A percentile compares a stretch with the other conserved stretches of the same genome.
Conservation (phyloP, 164 flowering plant species). For the Houttuynia cordata region DNA sequence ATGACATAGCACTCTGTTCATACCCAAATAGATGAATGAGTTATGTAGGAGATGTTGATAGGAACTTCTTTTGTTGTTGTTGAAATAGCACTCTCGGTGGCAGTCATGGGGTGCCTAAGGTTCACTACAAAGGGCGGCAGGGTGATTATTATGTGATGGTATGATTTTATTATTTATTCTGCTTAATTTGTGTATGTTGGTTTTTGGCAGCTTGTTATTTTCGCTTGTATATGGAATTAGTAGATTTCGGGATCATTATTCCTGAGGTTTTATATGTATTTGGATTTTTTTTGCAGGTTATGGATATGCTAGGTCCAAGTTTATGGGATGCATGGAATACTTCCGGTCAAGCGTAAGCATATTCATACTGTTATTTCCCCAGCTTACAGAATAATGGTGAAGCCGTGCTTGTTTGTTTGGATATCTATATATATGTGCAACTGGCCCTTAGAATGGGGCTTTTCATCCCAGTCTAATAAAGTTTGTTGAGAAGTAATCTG, state of each 20-base stretch:
- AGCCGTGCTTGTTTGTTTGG: neutral
- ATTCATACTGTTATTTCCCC: neutral
- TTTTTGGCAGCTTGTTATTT: neutral
- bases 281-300: slow-evolving; percentile 40
- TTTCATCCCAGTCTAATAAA: neutral
- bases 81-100: slow-evolving; percentile 61
- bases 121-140: slow-evolving; percentile 78
- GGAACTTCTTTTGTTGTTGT: neutral
- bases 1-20: too few species aligned
- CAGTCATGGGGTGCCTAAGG: slow-evolving; percentile 81
- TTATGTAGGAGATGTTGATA: neutral
- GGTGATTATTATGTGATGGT: slow-evolving; percentile 93
- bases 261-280: neutral
- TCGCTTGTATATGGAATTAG: neutral
- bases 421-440: neutral
- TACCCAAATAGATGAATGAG: too few species aligned
- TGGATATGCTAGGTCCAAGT: slow-evolving; percentile 95
- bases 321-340: slow-evolving; percentile 94
- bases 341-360: slow-evolving; percentile 75
- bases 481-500: neutral
- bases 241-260: neutral
- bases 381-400: neutral
- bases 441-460: too few species aligned
- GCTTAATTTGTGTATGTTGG: neutral
- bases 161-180: slow-evolving; percentile 7